Conservation (phyloP, 257 asterid species). For the Agastache rugosa region DNA sequence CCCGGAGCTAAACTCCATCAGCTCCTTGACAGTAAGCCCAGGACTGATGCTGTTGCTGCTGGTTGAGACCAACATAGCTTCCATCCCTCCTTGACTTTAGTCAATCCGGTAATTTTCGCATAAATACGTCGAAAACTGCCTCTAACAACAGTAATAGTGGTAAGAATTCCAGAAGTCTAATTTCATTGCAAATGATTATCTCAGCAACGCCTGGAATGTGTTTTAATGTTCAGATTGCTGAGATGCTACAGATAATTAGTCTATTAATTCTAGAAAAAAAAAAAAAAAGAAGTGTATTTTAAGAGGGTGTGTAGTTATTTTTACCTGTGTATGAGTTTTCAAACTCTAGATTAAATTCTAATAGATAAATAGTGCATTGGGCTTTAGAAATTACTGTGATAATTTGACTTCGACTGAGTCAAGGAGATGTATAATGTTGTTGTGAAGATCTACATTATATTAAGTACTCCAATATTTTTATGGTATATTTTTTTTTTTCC, state of each 20-base stretch:
- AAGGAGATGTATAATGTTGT: conserved; percentile 36
- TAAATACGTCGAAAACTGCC: conserved; percentile 67
- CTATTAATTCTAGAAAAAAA: conserved; percentile 15
- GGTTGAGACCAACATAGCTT: conserved; percentile 45
- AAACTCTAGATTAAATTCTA: conserved; percentile 4
- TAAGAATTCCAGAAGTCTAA: conserved; percentile 38
- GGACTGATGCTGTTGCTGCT: conserved; percentile 91
- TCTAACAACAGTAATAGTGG: conserved; percentile 64
- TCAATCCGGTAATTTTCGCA: conserved; percentile 63
- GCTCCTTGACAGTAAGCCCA: conserved; percentile 71
- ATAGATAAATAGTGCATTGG: conserved; percentile 17
- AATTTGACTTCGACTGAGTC: conserved; percentile 35
- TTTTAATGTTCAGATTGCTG: conserved; percentile 66
- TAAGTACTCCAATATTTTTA: neutral
- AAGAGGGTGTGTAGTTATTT: conserved; percentile 29
- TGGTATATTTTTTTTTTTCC: no score
- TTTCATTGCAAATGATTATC: conserved; percentile 38
- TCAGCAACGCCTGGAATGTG: conserved; percentile 62
- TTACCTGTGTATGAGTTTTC: conserved; percentile 24
- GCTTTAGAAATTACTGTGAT: conserved; percentile 7
- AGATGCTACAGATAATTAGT: conserved; percentile 36
- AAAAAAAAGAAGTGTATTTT: conserved; percentile 15
- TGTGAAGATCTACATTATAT: conserved; percentile 25
- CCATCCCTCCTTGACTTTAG: conserved; percentile 27
- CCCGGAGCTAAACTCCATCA: conserved; percentile 81